Evolutionary conservation across 1,284 basidiomycete genomes (phyloP), one percentile per base, ranked within the genome.

Genomic region (Microbotryum intermedium): DNA sequence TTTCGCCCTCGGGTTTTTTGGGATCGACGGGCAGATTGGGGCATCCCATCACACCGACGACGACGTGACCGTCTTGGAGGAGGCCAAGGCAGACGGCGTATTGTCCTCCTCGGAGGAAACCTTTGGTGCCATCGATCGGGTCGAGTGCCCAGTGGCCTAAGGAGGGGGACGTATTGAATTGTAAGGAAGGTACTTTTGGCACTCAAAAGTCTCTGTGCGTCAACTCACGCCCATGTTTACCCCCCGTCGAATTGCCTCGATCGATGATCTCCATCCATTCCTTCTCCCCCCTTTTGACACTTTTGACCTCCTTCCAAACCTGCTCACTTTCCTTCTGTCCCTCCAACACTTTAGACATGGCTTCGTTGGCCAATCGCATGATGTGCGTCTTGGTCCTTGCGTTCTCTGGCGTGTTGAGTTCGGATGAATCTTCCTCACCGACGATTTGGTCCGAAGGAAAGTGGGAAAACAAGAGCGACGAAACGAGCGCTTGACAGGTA

Each of bases 21-120:
- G 84, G 86, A 53, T 77, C 73, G 50, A 73, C 69, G 5, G 77
- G 75, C 26, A 98, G 80, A 76, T 98, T 98, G 1, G 93, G 94
- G 74, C 93, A 97, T 6, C 93, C 94, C 72, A 97, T 90, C 23
- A 95, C 85, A 23, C 92, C 93, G 16, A 97, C 79, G 71, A 90
- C 80, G 46, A 94, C 90, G 60, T 84, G 74, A 0, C 88, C 83
- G 69, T 97, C 84, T 58, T 91, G 81, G 70, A 98, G 83, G 61
- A 98, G 81, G 0, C 91, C 88, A 30, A 99, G 80, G 76, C 94
- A 98, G 29, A 98, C 90, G 6, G 94, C 94, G 72, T 94, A 99
- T 75, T 99, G 95, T 58, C 90, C 93, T 13, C 92, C 91, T 25
- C 94, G 84, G 48, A 98, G 81, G 79, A 98, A 99, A 3, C 94